phyloP scores from a whole-genome alignment of 768 basidiomycete species.

The Tricholoma flavovirens region DNA sequence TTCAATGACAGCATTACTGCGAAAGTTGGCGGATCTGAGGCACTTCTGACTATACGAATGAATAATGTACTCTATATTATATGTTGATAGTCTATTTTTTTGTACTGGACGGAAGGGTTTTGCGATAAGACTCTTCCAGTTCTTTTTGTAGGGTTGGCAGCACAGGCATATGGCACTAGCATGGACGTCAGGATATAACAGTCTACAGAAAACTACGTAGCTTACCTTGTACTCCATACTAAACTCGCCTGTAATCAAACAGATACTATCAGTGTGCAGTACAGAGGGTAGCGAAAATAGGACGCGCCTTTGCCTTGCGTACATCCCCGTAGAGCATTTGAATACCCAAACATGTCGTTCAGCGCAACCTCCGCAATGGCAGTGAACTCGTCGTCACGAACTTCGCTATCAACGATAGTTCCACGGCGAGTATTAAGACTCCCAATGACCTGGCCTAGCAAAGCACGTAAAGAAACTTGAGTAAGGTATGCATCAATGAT shows the following conservation, averaged over 20 bases:
- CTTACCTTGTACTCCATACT: slow-evolving; percentile 74
- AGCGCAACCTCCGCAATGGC: slow-evolving; percentile 86
- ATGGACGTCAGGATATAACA: slow-evolving; percentile 5
- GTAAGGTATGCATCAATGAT: background rate
- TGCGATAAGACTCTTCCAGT: slow-evolving; percentile 50
- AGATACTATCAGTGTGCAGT: background rate
- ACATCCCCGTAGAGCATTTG: slow-evolving; percentile 83
- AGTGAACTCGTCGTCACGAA: slow-evolving; percentile 96
- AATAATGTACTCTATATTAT: background rate
- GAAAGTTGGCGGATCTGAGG: too few relatives aligned
- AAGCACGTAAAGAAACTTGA: background rate
- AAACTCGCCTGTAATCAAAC: slow-evolving; percentile 51
- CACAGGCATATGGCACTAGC: slow-evolving; percentile 74
- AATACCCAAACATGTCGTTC: slow-evolving; percentile 99
- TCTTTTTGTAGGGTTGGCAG: slow-evolving; percentile 84
- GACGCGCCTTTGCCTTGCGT: slow-evolving; percentile 89
- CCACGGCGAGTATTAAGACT: slow-evolving; percentile 90
- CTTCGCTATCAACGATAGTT: slow-evolving; percentile 92
- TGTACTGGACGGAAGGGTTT: slow-evolving; percentile 8
- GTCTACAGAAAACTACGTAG: slow-evolving; percentile 5
- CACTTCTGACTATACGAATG: too few relatives aligned
- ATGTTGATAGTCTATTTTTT: slow-evolving; percentile 54
- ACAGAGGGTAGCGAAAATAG: background rate
- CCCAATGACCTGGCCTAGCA: slow-evolving; percentile 79
- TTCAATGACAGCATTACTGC: too few relatives aligned